These are phyloP conservation scores for Fraxinus pennsylvanica DNA, from an alignment of 257 asterid genomes.

Conservation along the genomic window DNA sequence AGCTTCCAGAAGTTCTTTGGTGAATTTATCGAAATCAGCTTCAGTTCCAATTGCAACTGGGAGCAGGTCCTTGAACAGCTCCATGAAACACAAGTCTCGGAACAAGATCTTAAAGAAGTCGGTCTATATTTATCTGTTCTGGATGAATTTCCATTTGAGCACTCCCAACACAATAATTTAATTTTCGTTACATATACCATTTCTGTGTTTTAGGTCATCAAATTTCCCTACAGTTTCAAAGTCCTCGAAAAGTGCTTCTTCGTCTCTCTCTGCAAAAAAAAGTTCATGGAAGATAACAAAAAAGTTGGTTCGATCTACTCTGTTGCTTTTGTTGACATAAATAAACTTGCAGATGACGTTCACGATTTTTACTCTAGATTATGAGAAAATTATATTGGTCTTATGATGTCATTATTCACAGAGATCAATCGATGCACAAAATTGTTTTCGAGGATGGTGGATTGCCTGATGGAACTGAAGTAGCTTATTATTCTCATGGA, in stretches of 20 bases:
- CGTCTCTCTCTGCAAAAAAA: slow-evolving; percentile 47
- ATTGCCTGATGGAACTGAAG: slow-evolving; percentile 93
- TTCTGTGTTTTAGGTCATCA: slow-evolving; percentile 48
- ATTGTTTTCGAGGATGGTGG: slow-evolving; percentile 88
- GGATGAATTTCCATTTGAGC: slow-evolving; percentile 14
- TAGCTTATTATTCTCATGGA: slow-evolving; percentile 88
- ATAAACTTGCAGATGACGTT: slow-evolving; percentile 17
- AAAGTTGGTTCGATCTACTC: slow-evolving; percentile 57
- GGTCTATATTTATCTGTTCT: slow-evolving; percentile 33
- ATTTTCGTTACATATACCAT: slow-evolving; percentile 18
- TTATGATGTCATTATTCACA: slow-evolving; percentile 34
- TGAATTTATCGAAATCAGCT: slow-evolving; percentile 36
- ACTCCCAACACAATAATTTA: slow-evolving; percentile 12
- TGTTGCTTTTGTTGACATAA: not conserved
- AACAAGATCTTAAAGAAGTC: slow-evolving; percentile 57
- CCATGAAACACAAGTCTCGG: slow-evolving; percentile 36
- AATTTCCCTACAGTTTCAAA: slow-evolving; percentile 38
- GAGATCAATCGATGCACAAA: slow-evolving; percentile 94
- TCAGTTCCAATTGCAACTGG: slow-evolving; percentile 41
- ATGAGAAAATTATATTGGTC: slow-evolving; percentile 16
- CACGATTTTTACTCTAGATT: slow-evolving; percentile 15
- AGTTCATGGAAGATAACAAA: slow-evolving; percentile 77
- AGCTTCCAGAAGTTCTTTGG: slow-evolving; percentile 39
- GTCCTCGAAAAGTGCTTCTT: slow-evolving; percentile 45
- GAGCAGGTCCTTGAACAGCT: slow-evolving; percentile 37